These are phyloP conservation scores for Sugiyamaella paludigena DNA, from an alignment of 1,139 yeast genomes.

Conservation along the genomic window DNA sequence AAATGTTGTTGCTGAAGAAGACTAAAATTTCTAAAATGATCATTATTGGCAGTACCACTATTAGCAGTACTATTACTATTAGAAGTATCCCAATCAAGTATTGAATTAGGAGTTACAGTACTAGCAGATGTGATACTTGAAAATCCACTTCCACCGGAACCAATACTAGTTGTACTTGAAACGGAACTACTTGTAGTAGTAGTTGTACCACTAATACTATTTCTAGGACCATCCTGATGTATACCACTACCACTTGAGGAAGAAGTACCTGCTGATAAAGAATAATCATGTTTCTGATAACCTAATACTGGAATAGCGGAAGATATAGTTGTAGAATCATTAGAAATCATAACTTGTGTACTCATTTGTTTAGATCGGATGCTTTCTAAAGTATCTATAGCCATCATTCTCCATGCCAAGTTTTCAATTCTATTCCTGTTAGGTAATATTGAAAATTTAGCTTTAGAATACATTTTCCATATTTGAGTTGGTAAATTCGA, in stretches of 20 bases:
- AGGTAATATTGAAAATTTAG: slow-evolving; percentile 67
- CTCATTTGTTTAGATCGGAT: neutral
- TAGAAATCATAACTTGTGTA: neutral
- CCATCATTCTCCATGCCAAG: slow-evolving; percentile 84
- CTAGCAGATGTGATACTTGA: slow-evolving; percentile 4
- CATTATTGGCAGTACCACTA: neutral
- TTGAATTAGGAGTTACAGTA: slow-evolving; percentile 7
- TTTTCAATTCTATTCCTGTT: slow-evolving; percentile 75
- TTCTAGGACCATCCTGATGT: neutral
- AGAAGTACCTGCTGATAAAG: neutral
- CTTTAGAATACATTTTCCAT: slow-evolving; percentile 79
- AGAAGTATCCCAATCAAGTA: neutral
- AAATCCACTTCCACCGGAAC: neutral
- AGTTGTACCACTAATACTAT: neutral
- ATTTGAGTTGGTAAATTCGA: slow-evolving; percentile 39
- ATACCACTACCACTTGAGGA: neutral
- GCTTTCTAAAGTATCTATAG: slow-evolving; percentile 40
- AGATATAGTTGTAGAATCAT: neutral
- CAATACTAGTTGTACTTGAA: slow-evolving; percentile 5
- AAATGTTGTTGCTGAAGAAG: neutral
- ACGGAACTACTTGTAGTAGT: slow-evolving; percentile 8
- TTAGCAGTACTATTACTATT: too few relatives aligned
- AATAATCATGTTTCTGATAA: too few relatives aligned
- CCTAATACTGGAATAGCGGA: neutral
- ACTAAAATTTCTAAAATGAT: neutral